Percentiles rank a stretch among this genome's conserved stretches.
Conservation (phyloP, 805 yeast genomes). For the Candida awuae region DNA sequence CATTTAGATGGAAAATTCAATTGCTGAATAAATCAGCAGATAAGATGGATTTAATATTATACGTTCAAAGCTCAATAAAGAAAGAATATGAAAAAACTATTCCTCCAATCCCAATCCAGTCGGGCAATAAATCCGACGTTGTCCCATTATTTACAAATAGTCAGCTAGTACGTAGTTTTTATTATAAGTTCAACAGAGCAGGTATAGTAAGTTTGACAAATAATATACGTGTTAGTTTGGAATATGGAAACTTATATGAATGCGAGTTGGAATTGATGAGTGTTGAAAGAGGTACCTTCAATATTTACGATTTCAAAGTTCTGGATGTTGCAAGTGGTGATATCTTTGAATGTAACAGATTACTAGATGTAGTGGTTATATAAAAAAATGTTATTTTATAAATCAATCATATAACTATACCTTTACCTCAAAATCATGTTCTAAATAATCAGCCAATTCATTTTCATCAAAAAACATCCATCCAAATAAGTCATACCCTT, state of each 20-base stretch:
- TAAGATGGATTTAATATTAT: slow-evolving; percentile 45
- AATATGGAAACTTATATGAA: slow-evolving; percentile 56
- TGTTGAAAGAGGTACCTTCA: slow-evolving; percentile 54
- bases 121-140: slow-evolving; percentile 18
- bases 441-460: slow-evolving; percentile 17
- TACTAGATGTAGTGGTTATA: slow-evolving; percentile 59
- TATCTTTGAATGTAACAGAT: slow-evolving; percentile 58
- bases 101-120: slow-evolving; percentile 30
- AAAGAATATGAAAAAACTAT: slow-evolving; percentile 31
- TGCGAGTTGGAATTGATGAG: slow-evolving; percentile 55
- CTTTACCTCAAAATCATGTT: slow-evolving; percentile 10
- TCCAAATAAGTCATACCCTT: slow-evolving; percentile 23
- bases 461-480: slow-evolving; percentile 24
- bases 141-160: slow-evolving; percentile 25
- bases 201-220: slow-evolving; percentile 61
- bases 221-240: slow-evolving; percentile 54
- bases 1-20: slow-evolving; percentile 55
- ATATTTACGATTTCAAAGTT: slow-evolving; percentile 56
- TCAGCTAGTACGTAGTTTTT: slow-evolving; percentile 23
- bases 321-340: slow-evolving; percentile 60
- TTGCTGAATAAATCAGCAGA: slow-evolving; percentile 52
- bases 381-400: slow-evolving; percentile 7
- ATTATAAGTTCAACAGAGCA: slow-evolving; percentile 33
- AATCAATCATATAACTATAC: neutral
- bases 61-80: slow-evolving; percentile 31